Conservation (phyloP, 2,329 filamentous ascomycete genomes). For the Ilyonectria mors-panacis region DNA sequence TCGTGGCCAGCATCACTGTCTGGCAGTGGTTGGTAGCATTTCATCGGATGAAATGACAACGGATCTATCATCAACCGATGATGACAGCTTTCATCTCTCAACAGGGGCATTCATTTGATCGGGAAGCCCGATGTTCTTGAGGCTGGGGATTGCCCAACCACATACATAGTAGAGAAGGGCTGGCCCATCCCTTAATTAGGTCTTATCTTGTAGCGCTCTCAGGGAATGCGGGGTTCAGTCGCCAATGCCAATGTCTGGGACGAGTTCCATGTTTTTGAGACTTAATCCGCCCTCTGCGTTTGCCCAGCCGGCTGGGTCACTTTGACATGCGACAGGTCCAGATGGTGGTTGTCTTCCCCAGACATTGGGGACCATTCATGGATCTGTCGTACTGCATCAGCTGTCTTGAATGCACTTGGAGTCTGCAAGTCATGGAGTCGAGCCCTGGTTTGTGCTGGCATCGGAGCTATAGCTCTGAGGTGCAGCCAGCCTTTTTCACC, state of each 20-base stretch:
- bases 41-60: no score
- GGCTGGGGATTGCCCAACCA: no score
- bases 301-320: not conserved
- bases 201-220: not conserved
- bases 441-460: not conserved
- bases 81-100: no score
- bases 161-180: not conserved
- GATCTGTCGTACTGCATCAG: conserved; percentile 4
- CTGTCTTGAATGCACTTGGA: not conserved
- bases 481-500: not conserved
- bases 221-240: conserved; percentile 3
- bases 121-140: no score
- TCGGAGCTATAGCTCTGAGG: not conserved
- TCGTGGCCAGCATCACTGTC: no score
- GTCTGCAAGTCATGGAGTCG: not conserved
- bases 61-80: no score
- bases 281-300: no score
- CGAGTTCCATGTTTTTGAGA: not conserved
- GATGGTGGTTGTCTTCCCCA: not conserved
- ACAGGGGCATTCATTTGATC: no score
- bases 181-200: not conserved
- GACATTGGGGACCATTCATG: not conserved
- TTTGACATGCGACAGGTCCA: not conserved
- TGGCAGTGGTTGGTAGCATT: no score
- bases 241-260: not conserved